A percentile compares a stretch with the other conserved stretches of the same genome.
Conservation (phyloP, 768 basidiomycete species). For the Coprinellus micaceus region DNA sequence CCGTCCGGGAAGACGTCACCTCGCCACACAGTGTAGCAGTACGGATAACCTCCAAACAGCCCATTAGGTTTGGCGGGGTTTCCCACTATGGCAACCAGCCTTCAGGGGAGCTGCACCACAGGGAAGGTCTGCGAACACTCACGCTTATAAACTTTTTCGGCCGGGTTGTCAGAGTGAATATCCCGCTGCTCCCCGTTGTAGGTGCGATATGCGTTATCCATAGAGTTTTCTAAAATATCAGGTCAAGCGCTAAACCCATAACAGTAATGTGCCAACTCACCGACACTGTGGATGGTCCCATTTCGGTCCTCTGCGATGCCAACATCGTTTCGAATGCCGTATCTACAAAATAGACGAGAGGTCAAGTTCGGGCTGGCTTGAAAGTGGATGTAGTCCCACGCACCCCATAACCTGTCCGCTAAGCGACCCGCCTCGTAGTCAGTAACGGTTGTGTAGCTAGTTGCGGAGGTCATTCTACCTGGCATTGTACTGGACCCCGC, state of each 20-base stretch:
- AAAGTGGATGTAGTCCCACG: not conserved
- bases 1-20: not conserved
- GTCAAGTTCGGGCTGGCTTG: not conserved
- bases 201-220: constrained; percentile 4
- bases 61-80: not conserved
- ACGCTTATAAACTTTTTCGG: constrained; percentile 8
- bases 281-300: constrained; percentile 8
- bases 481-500: not conserved
- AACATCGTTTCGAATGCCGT: constrained; percentile 7
- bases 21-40: constrained; percentile 7
- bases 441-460: not conserved
- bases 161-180: constrained; percentile 7
- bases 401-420: constrained; percentile 8
- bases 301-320: constrained; percentile 7
- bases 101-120: not conserved
- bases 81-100: not conserved
- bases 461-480: not conserved
- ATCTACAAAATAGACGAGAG: not conserved
- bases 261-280: not conserved
- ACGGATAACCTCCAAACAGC: constrained; percentile 3
- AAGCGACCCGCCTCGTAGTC: not conserved
- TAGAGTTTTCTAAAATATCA: constrained; percentile 1
- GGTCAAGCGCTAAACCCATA: too few species aligned
- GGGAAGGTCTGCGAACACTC: not conserved
- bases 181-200: constrained; percentile 3